Base-by-base conservation (phyloP, 2,329 filamentous ascomycete species). In the Zymoseptoria tritici region DNA sequence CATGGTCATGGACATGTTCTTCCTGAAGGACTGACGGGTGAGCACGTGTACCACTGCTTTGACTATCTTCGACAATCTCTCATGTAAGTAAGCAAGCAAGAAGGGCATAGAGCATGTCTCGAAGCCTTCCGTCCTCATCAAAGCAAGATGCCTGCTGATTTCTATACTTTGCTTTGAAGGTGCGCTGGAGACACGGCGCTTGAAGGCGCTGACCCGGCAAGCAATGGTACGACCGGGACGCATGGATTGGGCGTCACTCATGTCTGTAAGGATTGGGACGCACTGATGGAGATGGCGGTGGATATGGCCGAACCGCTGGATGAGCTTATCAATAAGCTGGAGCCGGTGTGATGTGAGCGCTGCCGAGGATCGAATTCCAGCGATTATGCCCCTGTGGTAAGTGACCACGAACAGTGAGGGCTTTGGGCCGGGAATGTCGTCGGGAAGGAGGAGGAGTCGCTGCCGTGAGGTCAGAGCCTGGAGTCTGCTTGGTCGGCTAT, bases 51-150 rank as follows among this genome's bases (percentile, higher is more conserved):
- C 26, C 70, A 72, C 52, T 72, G 70, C 57, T 70, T 72, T 50
- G 70, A 72, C 57, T 72, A 72, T 55, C 56, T 70, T 19, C 64
- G 70, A 20, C 70, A 72, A 52, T 65, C 64, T 11, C 52, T 72
- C 24, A 69, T 70, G 63, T 72, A 68, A 55, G 31, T 16, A 2
- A 16, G 31, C 13, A 36, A 36, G 31, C 31, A 11, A 9, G 13
- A 9, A 36, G 13, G 31, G 31, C 6, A 36, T 36, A 16, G 31
- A 4, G 31, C 31, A 26, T 13, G 31, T 2, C 31, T 36, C 31
- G 31, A 36, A 36, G 13, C n/a, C n/a, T n/a, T n/a, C n/a, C n/a
- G n/a, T n/a, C n/a, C n/a, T n/a, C n/a, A n/a, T n/a, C n/a, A n/a
- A n/a, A n/a, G n/a, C n/a, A n/a, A 36, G 31, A 36, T 9, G 13